Evolutionary conservation across 2,329 filamentous ascomycete genomes (phyloP).

Genomic region (Aspergillus fructus): DNA sequence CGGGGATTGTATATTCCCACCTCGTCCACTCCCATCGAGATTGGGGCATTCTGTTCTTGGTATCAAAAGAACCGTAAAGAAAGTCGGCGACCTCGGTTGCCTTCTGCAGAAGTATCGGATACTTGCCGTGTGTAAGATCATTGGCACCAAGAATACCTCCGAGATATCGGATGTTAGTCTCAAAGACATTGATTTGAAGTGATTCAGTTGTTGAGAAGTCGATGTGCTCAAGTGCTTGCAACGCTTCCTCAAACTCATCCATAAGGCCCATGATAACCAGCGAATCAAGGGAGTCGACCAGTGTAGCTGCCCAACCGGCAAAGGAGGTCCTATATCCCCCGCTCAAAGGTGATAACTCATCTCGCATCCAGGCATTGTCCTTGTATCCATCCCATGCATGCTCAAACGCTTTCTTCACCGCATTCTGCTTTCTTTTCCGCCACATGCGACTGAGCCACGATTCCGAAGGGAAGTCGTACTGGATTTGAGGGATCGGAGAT

Average conservation of each 20-base stretch:
- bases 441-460: conserved; percentile 57
- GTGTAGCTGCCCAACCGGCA: conserved; percentile 84
- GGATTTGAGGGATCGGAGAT: conserved; percentile 71
- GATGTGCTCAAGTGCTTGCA: conserved; percentile 66
- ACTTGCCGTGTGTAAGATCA: conserved; percentile 73
- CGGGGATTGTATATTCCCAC: conserved; percentile 29
- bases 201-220: conserved; percentile 76
- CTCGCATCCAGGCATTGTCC: conserved; percentile 76
- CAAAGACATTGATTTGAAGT: conserved; percentile 77
- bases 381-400: conserved; percentile 83
- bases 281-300: conserved; percentile 80
- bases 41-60: conserved; percentile 87
- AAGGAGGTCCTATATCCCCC: conserved; percentile 75
- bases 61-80: conserved; percentile 81
- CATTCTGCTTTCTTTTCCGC: conserved; percentile 62
- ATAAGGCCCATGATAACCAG: conserved; percentile 80
- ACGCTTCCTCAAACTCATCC: conserved; percentile 76
- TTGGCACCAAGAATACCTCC: conserved; percentile 83
- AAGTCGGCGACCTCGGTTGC: conserved; percentile 79
- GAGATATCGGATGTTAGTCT: conserved; percentile 88
- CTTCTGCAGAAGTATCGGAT: conserved; percentile 71
- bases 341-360: conserved; percentile 77
- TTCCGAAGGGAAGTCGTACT: conserved; percentile 69
- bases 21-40: conserved; percentile 78
- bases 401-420: conserved; percentile 72